Conservation (phyloP, 176 grass and related monocot species). For the Zoysia pacifica region DNA sequence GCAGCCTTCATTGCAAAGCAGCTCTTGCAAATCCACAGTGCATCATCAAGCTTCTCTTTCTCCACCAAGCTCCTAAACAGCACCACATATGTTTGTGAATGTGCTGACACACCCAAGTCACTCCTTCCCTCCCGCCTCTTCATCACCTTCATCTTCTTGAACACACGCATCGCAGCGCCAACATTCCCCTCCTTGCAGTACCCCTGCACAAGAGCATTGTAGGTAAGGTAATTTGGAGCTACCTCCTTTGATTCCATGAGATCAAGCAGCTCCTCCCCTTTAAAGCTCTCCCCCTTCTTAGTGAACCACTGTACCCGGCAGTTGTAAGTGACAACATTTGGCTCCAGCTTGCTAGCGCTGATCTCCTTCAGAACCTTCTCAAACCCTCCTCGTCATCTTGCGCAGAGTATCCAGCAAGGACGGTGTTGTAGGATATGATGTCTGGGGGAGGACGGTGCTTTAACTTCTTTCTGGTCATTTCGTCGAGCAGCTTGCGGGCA, state of each 20-base stretch:
- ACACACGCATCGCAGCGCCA: slow-evolving; percentile 46
- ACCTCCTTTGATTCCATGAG: slow-evolving; percentile 66
- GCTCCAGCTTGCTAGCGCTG: slow-evolving; percentile 45
- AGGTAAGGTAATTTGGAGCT: slow-evolving; percentile 60
- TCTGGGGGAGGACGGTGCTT: slow-evolving; percentile 39
- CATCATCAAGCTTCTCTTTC: slow-evolving; percentile 58
- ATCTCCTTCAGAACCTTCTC: slow-evolving; percentile 72
- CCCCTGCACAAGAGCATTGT: slow-evolving; percentile 61
- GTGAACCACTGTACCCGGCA: slow-evolving; percentile 65
- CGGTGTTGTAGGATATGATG: slow-evolving; percentile 73
- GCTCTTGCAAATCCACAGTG: slow-evolving; percentile 59
- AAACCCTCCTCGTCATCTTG: slow-evolving; percentile 46
- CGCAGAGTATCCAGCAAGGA: slow-evolving; percentile 58
- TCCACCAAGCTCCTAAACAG: slow-evolving; percentile 62
- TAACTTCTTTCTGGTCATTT: slow-evolving; percentile 60
- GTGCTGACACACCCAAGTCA: slow-evolving; percentile 53
- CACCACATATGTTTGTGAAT: slow-evolving; percentile 52
- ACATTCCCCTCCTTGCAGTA: slow-evolving; percentile 69
- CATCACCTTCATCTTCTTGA: slow-evolving; percentile 80
- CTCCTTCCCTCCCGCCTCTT: slow-evolving; percentile 71
- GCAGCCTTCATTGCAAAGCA: slow-evolving; percentile 66
- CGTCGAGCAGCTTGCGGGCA: slow-evolving; percentile 64
- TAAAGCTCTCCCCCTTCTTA: slow-evolving; percentile 53
- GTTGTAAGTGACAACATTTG: slow-evolving; percentile 72
- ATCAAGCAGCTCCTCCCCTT: slow-evolving; percentile 71